Conservation (phyloP, 768 basidiomycete genomes). For the Boletus fagicola region DNA sequence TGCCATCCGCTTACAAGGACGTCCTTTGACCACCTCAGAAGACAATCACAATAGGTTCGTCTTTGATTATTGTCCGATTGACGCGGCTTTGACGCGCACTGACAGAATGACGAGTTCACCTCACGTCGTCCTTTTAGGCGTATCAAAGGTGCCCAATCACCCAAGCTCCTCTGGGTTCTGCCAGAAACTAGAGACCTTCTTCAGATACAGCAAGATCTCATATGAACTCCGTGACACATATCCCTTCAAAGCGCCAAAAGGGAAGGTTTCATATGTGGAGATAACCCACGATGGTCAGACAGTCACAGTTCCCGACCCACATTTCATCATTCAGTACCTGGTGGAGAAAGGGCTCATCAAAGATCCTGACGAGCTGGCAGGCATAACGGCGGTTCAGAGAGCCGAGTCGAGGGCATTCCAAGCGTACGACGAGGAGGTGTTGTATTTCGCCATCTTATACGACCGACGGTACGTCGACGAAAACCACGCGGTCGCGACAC, state of each 20-base stretch:
- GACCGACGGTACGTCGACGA: background rate
- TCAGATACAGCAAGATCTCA: background rate
- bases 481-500: background rate
- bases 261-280: slow-evolving; percentile 33
- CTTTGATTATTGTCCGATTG: background rate
- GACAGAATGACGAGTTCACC: slow-evolving; percentile 10
- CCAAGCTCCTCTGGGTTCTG: slow-evolving; percentile 32
- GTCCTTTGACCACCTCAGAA: background rate
- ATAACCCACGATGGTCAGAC: slow-evolving; percentile 23
- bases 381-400: slow-evolving; percentile 9
- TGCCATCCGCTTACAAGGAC: background rate
- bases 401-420: background rate
- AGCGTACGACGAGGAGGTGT: background rate
- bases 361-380: slow-evolving; percentile 29
- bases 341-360: slow-evolving; percentile 23
- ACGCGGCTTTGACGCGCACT: background rate
- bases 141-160: slow-evolving; percentile 18
- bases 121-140: slow-evolving; percentile 12
- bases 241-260: slow-evolving; percentile 30
- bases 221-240: slow-evolving; percentile 26
- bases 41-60: background rate
- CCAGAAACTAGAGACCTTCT: slow-evolving; percentile 22
- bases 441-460: background rate
- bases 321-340: background rate
- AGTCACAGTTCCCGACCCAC: background rate